Evolutionary conservation across 1,139 yeast species (phyloP).

Genomic region (Zygosaccharomyces sapae): DNA sequence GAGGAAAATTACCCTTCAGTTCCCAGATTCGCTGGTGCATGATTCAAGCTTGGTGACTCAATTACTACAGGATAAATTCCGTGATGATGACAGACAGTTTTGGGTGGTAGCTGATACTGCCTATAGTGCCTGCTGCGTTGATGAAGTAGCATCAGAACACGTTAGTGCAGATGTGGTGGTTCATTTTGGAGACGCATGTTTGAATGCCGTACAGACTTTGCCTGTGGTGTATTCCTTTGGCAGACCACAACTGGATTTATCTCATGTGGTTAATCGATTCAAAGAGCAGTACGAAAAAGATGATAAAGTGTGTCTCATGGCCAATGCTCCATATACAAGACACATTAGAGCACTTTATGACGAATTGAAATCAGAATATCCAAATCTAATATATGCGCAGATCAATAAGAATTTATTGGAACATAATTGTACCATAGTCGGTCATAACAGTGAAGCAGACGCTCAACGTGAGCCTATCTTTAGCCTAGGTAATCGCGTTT

Average conservation of each 20-base stretch:
- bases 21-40: conserved; percentile 74
- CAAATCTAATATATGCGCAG: conserved; percentile 49
- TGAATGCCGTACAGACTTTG: conserved; percentile 69
- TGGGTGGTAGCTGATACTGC: conserved; percentile 93
- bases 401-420: conserved; percentile 39
- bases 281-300: conserved; percentile 39
- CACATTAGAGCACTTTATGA: conserved; percentile 40
- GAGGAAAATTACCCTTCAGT: conserved; percentile 70
- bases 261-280: conserved; percentile 39
- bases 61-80: conserved; percentile 33
- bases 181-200: conserved; percentile 93
- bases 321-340: conserved; percentile 58
- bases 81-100: conserved; percentile 37
- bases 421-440: conserved; percentile 41
- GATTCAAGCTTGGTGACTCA: conserved; percentile 73
- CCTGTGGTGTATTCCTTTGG: conserved; percentile 78
- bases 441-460: conserved; percentile 27
- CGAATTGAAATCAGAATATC: conserved; percentile 39
- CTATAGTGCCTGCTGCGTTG: conserved; percentile 92
- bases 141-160: conserved; percentile 95
- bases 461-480: conserved; percentile 9
- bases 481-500: conserved; percentile 31
- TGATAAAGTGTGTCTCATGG: conserved; percentile 56
- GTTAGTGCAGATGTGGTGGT: conserved; percentile 79
- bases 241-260: conserved; percentile 48